Evolutionary conservation across 1,139 yeast genomes (phyloP), one percentile per base, ranked within the genome.

Genomic region (Hyphopichia buzzinii): DNA sequence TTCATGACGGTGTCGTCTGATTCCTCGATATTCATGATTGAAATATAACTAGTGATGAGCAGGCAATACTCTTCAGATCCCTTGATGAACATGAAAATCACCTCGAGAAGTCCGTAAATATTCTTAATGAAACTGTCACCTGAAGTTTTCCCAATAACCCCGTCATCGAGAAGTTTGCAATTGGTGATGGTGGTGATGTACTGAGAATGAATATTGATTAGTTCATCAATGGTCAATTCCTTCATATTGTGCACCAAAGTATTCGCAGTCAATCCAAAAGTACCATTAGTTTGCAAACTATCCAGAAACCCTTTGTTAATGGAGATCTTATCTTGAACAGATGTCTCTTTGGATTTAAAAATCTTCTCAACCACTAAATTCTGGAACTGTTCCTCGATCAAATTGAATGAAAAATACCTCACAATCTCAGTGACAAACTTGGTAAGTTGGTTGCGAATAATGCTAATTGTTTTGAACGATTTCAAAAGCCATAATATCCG

Each of bases 191-290:
- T 50, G 3, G 42, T 40, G 30, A 75, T 57, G 47, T 72, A 79
- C 1, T 50, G 46, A 6, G 52, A 43, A 47, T 80, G 84, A 6
- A 71, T 41, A 2, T 48, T 34, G 4, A 66, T 62, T 15, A 79
- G 47, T 29, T 76, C 79, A 47, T 79, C 81, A 29, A 79, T 55
- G n/a, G 75, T 62, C 47, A 62, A 49, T 33, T 50, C 54, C 26
- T 54, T 49, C 35, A 60, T 46, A 36, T 58, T 55, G 31, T 46
- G 47, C 21, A 23, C 25, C 15, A 33, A 11, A 4, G 29, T 8
- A 21, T 28, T 13, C 11, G 27, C n/a, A 4, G 26, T 8, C 16
- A 30, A 24, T 5, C 33, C 31, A 5, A 26, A 3, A 4, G 26
- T 25, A 3, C 14, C 19, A 11, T 19, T 33, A 31, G 3, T 37